Base-by-base conservation (phyloP, 371 early-diverging fungal genomes). In the Circinella umbellata region DNA sequence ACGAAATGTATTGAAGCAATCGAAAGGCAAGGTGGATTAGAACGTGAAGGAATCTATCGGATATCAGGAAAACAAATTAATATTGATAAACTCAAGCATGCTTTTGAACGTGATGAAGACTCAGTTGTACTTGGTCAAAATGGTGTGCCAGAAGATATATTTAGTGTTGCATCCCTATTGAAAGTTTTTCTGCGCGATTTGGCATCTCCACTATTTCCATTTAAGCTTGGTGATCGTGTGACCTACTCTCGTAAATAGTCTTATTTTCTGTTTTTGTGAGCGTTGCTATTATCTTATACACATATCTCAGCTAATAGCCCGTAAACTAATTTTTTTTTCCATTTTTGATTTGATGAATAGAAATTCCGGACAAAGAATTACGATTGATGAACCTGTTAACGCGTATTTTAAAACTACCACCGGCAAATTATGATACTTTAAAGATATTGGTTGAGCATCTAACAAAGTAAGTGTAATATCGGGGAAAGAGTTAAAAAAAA, bases 1-100 rank as follows among this genome's bases (percentile, higher is more conserved):
- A 71, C 79, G 18, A 83, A 83, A 54, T 89, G 90, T 65, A 76
- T 89, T 17, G 82, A 86, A 20, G 87, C 89, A 18, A 80, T 92
- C 61, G 90, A 92, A 61, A 76, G 81, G 15, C 66, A 87, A 15
- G 90, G 88, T 62, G 90, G 90, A 10, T 59, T 91, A 15, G 85
- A 87, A 35, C 80, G 76, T 27, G 92, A 92, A 71, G 92, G 92
- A 20, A 86, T 92, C 27, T 92, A 92, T 73, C 83, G 92, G 34
- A 80, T 92, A 4, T 83, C 88, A 4, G 92, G 91, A 18, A 86
- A 88, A 27, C 84, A 88, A 39, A 86, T 82, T 37, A 89, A 83
- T 53, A 83, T 89, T 64, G 81, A 81, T 72, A 86, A 85, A 48
- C 74, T 92, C 15, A 85, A 80, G 51, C 80, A 81, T 34, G 74